Evolutionary conservation across 352 stramenopile genomes (phyloP), one percentile per base, ranked within the genome.

Genomic region (Globisporangium solare): DNA sequence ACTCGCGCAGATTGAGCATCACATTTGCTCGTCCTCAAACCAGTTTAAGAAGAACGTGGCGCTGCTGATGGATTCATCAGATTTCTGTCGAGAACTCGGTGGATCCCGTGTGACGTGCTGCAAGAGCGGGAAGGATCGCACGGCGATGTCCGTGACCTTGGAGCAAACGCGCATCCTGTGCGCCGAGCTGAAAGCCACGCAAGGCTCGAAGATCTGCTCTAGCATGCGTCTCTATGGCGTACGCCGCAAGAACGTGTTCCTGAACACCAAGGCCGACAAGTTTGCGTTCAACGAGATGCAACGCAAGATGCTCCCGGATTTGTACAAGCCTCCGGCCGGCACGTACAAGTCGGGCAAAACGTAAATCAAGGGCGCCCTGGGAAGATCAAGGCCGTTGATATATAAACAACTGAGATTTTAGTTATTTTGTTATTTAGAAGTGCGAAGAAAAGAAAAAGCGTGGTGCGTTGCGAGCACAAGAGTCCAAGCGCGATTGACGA

Each of bases 51-150:
- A 94, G 56, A 92, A 90, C 51, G 80, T 91, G 37, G 78, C 67
- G 40, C 55, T 94, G 31, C 60, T 94, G 20, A 91, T 88, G 68
- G 77, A 89, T 58, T 83, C 84, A 24, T 91, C 84, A 7, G 84
- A 94, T 51, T 89, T 94, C 58, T 94, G 84, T 47, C 69, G 84
- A 48, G 71, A 76, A 47, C 67, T 99, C 7, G 89, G 92, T n/a
- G 94, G 87, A 32, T 92, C 90, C 0, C 88, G 89, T 37, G 76
- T 96, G n/a, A 97, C 97, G 15, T 98, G 97, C 76, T 99, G 96
- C 71, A 99, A 99, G 70, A 97, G 80, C 61, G 95, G 95, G 15
- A 99, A 99, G 67, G 95, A 99, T 71, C 87, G 96, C 49, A 99
- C 96, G 27, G 95, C 93, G 20, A 99, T 99, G 96, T 97, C 96